Evolutionary conservation across 176 grass and related monocot species (phyloP).

Genomic region (Saccharum officinarum): DNA sequence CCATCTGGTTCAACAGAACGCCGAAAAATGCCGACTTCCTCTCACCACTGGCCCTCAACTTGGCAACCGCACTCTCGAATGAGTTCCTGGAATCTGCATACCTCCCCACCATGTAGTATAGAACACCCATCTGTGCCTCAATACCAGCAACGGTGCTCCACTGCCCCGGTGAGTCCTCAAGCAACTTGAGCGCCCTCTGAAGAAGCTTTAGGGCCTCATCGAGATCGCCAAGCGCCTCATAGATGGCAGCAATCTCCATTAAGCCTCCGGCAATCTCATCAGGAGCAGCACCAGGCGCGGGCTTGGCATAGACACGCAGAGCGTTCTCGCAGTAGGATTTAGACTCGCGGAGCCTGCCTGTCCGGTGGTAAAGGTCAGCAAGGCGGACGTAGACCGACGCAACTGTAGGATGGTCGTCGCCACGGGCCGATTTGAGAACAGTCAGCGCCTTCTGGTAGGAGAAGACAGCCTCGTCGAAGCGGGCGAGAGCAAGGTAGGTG

Average conservation of each 20-base stretch:
- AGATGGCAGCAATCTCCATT: conserved; percentile 93
- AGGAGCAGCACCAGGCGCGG: conserved; percentile 65
- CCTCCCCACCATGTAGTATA: conserved; percentile 90
- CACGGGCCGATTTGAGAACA: conserved; percentile 77
- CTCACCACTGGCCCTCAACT: conserved; percentile 79
- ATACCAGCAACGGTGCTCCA: conserved; percentile 96
- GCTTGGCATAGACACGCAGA: conserved; percentile 70
- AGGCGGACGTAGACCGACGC: conserved; percentile 88
- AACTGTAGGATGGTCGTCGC: conserved; percentile 75
- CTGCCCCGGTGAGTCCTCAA: conserved; percentile 81
- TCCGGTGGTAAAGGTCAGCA: conserved; percentile 84
- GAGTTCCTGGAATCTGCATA: conserved; percentile 74
- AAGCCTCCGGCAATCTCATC: conserved; percentile 87
- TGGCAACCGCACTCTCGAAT: conserved; percentile 78
- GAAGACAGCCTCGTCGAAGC: conserved; percentile 97
- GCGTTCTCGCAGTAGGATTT: conserved; percentile 97
- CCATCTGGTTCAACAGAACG: conserved; percentile 94
- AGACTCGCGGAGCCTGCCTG: conserved; percentile 78
- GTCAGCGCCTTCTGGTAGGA: conserved; percentile 97
- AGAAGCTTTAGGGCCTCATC: conserved; percentile 92
- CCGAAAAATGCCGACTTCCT: conserved; percentile 95
- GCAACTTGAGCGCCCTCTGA: conserved; percentile 74
- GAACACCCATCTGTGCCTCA: conserved; percentile 91
- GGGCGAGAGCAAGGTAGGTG: conserved; percentile 83
- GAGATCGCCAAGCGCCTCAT: conserved; percentile 78